Percentiles rank a stretch among this genome's conserved stretches.
phyloP scores from a whole-genome alignment of 257 asterid genomes.

The Marsdenia floribunda region DNA sequence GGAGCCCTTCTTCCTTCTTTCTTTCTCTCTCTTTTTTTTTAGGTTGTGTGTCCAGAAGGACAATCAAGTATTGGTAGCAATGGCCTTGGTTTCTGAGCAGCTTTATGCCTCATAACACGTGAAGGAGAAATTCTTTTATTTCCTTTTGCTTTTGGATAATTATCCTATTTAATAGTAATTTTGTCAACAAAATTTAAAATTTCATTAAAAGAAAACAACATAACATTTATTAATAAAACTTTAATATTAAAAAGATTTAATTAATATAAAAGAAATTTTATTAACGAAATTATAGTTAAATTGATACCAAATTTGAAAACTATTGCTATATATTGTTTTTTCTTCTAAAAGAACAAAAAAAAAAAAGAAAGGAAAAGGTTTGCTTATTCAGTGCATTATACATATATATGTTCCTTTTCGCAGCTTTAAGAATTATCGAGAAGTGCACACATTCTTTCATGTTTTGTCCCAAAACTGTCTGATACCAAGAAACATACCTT shows the following conservation, averaged over 20 bases:
- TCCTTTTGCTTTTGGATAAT: too few species aligned
- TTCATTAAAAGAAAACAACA: too few species aligned
- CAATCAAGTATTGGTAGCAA: not conserved
- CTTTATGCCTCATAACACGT: conserved; percentile 8
- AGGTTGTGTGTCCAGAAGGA: not conserved
- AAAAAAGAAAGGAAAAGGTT: conserved; percentile 9
- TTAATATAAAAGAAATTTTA: too few species aligned
- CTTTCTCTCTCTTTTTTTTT: too few species aligned
- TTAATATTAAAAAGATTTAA: too few species aligned
- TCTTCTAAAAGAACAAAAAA: conserved; percentile 9
- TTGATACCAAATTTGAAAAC: too few species aligned
- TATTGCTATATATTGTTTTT: not conserved
- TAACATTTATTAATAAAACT: too few species aligned
- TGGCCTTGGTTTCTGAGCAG: not conserved
- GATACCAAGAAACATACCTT: conserved; percentile 9
- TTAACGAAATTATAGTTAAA: too few species aligned
- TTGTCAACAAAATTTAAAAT: too few species aligned
- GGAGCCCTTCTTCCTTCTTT: too few species aligned
- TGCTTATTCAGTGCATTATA: not conserved
- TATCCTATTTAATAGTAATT: too few species aligned
- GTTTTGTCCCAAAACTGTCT: conserved; percentile 15
- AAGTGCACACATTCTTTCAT: conserved; percentile 23
- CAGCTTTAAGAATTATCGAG: conserved; percentile 60
- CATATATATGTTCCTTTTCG: conserved; percentile 15
- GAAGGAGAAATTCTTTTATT: conserved; percentile 8